Evolutionary conservation across 192 early-diverging fungal genomes (phyloP).

Genomic region (Backusella liffmaniae): DNA sequence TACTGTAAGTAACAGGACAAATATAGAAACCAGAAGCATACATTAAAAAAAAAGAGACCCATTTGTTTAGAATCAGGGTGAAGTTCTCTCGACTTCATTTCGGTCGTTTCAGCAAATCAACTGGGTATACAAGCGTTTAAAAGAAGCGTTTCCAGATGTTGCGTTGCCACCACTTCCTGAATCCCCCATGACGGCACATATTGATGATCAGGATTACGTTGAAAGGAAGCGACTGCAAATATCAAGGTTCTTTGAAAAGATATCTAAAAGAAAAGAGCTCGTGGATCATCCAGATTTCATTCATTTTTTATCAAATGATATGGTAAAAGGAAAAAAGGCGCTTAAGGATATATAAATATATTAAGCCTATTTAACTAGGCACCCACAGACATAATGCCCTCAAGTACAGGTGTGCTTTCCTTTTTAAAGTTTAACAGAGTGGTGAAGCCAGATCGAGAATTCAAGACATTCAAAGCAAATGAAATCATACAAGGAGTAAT

Average conservation of each 20-base stretch:
- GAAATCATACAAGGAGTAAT: slow-evolving; percentile 50
- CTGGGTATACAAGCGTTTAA: slow-evolving; percentile 47
- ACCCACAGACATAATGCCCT: slow-evolving; percentile 43
- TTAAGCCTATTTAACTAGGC: slow-evolving; percentile 27
- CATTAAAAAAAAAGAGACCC: too few relatives aligned
- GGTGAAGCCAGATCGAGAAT: slow-evolving; percentile 43
- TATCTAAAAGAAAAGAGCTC: slow-evolving; percentile 40
- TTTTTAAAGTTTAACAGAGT: slow-evolving; percentile 48
- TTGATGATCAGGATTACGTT: slow-evolving; percentile 54
- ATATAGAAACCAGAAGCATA: not conserved
- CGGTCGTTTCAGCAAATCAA: slow-evolving; percentile 51
- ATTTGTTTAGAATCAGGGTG: not conserved
- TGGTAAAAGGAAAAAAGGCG: slow-evolving; percentile 33
- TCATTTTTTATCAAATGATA: slow-evolving; percentile 54
- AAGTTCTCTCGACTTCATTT: slow-evolving; percentile 25
- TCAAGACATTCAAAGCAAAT: slow-evolving; percentile 44
- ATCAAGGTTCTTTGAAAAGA: slow-evolving; percentile 42
- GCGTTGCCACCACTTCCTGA: slow-evolving; percentile 50
- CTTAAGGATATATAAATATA: not conserved
- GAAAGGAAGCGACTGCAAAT: slow-evolving; percentile 52
- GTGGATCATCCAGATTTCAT: slow-evolving; percentile 35
- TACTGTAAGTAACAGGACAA: slow-evolving; percentile 23
- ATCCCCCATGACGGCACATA: slow-evolving; percentile 33
- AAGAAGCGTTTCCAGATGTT: slow-evolving; percentile 30
- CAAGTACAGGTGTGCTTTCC: slow-evolving; percentile 38